phyloP scores from a whole-genome alignment of 2,329 filamentous ascomycete species.

The Trichoderma simmonsii region DNA sequence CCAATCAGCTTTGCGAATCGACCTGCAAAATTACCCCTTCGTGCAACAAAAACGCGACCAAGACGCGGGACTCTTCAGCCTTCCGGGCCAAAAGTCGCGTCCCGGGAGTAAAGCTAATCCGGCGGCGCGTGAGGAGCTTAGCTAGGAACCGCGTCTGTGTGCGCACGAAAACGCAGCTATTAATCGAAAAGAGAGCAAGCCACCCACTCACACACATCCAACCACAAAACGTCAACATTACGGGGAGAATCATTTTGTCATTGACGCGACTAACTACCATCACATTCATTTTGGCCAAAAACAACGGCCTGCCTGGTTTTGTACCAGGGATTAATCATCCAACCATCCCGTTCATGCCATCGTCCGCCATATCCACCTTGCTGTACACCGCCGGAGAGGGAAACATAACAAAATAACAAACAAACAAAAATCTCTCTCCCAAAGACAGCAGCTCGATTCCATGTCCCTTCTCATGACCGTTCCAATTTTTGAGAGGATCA shows the following conservation, averaged over 20 bases:
- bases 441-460: constrained; percentile 5
- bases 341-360: constrained; percentile 13
- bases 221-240: neutral
- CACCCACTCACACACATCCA: neutral
- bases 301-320: neutral
- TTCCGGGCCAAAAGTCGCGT: neutral
- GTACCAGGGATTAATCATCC: constrained; percentile 10
- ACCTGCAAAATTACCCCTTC: neutral
- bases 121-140: too few relatives aligned
- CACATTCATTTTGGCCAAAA: constrained; percentile 7
- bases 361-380: constrained; percentile 9
- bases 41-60: neutral
- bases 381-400: constrained; percentile 11
- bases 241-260: constrained; percentile 10
- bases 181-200: neutral
- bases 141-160: neutral
- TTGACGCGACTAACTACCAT: constrained; percentile 17
- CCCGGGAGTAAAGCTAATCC: neutral
- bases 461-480: constrained; percentile 3
- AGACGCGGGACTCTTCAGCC: neutral
- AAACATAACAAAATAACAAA: neutral
- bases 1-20: neutral
- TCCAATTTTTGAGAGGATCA: constrained; percentile 2
- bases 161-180: neutral
- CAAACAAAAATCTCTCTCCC: neutral